These are phyloP conservation scores for Cutaneotrichosporon cavernicola DNA, from an alignment of 1,284 basidiomycete species.

Conservation along the genomic window DNA sequence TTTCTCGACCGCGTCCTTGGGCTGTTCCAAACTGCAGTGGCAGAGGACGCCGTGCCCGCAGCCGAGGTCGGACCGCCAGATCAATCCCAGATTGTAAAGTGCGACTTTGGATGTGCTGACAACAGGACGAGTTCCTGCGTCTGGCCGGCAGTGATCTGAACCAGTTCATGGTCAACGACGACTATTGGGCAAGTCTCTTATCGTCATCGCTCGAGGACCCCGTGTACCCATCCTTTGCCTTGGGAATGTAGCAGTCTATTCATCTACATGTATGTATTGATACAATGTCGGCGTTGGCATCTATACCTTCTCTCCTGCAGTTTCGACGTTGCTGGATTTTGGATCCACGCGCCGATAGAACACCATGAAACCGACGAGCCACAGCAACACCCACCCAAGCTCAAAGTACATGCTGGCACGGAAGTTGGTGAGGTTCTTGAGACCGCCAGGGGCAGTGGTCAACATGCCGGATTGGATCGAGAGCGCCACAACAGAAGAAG, in stretches of 20 bases:
- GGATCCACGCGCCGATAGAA: slow-evolving; percentile 16
- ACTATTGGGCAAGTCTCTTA: background rate
- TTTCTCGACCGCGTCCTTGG: background rate
- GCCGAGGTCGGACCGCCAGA: background rate
- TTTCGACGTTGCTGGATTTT: background rate
- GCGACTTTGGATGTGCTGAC: background rate
- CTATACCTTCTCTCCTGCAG: background rate
- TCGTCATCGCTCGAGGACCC: background rate
- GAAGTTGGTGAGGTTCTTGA: slow-evolving; percentile 13
- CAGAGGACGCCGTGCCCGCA: background rate
- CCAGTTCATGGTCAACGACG: background rate
- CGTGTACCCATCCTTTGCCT: background rate
- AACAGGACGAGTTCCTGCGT: background rate
- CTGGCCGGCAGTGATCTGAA: background rate
- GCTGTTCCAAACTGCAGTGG: background rate
- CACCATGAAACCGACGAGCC: slow-evolving; percentile 14
- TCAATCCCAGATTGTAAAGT: background rate
- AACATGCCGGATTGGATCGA: slow-evolving; percentile 17
- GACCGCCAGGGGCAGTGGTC: slow-evolving; percentile 12
- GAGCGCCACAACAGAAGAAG: slow-evolving; percentile 12
- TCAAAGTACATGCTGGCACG: slow-evolving; percentile 14
- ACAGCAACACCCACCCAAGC: slow-evolving; percentile 15
- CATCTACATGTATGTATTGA: slow-evolving; percentile 3
- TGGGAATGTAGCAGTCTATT: background rate
- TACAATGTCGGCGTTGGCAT: background rate